Evolutionary conservation across 129 eudicot species (phyloP).

Genomic region (Ambrosia trifida): DNA sequence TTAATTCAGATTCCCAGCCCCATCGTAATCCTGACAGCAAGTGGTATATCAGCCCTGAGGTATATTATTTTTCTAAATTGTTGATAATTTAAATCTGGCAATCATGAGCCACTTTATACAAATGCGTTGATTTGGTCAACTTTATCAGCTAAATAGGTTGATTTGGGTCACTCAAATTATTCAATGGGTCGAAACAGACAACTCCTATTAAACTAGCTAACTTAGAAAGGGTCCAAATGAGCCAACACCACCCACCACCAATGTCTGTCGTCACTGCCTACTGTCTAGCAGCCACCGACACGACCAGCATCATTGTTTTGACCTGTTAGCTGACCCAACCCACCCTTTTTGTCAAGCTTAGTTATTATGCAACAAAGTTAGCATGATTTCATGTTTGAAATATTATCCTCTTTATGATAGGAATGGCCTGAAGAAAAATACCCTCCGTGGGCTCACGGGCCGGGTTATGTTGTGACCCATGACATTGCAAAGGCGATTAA

Average conservation of each 20-base stretch:
- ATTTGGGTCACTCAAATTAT: neutral
- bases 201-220: neutral
- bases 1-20: conserved; percentile 85
- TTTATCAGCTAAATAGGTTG: too few relatives aligned
- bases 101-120: neutral
- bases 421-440: conserved; percentile 86
- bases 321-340: neutral
- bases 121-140: neutral
- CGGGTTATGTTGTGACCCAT: conserved; percentile 78
- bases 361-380: conserved; percentile 6
- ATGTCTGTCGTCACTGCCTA: too few relatives aligned
- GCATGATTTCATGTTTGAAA: neutral
- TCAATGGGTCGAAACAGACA: neutral
- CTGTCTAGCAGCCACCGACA: too few relatives aligned
- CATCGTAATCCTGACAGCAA: conserved; percentile 89
- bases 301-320: neutral
- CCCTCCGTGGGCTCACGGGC: conserved; percentile 99
- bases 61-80: conserved; percentile 19
- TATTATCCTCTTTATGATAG: conserved; percentile 32
- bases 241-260: neutral
- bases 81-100: neutral
- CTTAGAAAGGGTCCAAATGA: neutral
- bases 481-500: conserved; percentile 80
- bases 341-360: neutral
- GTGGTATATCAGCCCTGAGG: conserved; percentile 94